Conservation (phyloP, 176 grass and related monocot species). For the Microstegium vimineum region DNA sequence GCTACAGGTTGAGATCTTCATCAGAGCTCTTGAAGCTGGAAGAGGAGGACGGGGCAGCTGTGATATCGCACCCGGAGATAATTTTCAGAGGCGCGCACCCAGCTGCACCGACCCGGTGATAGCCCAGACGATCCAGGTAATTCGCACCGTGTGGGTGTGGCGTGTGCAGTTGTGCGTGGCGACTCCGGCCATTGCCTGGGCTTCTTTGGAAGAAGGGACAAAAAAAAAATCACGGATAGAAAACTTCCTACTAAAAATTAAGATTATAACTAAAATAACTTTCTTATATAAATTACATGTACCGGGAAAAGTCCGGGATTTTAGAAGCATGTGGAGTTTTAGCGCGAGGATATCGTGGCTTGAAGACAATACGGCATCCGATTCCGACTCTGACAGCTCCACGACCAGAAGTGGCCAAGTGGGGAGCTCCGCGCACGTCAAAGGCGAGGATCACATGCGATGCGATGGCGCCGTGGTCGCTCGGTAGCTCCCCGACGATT, state of each 20-base stretch:
- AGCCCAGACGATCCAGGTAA: neutral
- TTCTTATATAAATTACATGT: too few relatives aligned
- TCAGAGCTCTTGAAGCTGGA: neutral
- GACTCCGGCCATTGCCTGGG: neutral
- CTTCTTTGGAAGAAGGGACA: too few relatives aligned
- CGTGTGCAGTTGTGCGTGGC: neutral
- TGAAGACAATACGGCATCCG: neutral
- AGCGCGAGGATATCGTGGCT: neutral
- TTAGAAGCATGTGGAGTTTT: too few relatives aligned
- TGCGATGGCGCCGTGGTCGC: neutral
- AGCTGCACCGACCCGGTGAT: neutral
- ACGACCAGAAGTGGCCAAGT: too few relatives aligned
- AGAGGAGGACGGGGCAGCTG: neutral
- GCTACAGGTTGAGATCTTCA: neutral
- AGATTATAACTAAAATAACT: too few relatives aligned
- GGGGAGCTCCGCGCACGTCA: neutral
- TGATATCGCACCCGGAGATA: neutral
- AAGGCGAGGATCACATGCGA: neutral
- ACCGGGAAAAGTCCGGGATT: too few relatives aligned
- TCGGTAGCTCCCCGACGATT: neutral
- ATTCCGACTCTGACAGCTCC: neutral
- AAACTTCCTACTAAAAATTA: too few relatives aligned
- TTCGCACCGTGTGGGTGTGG: neutral
- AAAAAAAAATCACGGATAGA: too few relatives aligned
- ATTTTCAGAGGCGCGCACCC: neutral